A percentile compares a stretch with the other conserved stretches of the same genome.
Conservation (phyloP, 163 green algal genomes). For the Chlorella variabilis region DNA sequence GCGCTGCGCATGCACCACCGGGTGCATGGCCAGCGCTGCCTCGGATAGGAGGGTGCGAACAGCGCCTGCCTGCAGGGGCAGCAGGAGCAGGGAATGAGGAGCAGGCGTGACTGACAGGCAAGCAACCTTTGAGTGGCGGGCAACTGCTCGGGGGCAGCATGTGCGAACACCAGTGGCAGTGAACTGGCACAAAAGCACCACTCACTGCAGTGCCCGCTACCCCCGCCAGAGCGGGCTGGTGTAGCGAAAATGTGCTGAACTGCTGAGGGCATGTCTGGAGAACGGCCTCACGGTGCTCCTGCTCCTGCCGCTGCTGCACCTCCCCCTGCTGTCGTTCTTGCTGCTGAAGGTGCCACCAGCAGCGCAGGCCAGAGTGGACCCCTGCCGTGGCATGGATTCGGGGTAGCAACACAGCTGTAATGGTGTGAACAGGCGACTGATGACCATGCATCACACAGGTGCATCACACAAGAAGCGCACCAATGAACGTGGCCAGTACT, state of each 20-base stretch:
- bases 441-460: too few species aligned
- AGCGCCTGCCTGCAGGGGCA: background rate
- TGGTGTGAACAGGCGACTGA: too few species aligned
- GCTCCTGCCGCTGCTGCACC: background rate
- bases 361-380: conserved; percentile 9
- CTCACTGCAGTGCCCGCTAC: conserved; percentile 22
- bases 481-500: conserved; percentile 10
- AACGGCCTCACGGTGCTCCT: background rate
- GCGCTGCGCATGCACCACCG: conserved; percentile 16
- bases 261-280: too few species aligned
- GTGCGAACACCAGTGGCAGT: too few species aligned
- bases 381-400: conserved; percentile 1
- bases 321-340: background rate
- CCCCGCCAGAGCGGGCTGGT: background rate
- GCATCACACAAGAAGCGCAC: background rate
- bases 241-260: background rate
- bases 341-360: conserved; percentile 24
- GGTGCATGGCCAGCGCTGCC: background rate
- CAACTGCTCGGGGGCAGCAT: too few species aligned
- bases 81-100: background rate
- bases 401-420: too few species aligned
- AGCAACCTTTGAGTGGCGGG: too few species aligned
- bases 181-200: too few species aligned
- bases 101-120: background rate
- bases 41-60: conserved; percentile 6